A percentile compares a stretch with the other conserved stretches of the same genome.
Evolutionary conservation across 257 asterid species (phyloP).

Genomic region (Coffea canephora): DNA sequence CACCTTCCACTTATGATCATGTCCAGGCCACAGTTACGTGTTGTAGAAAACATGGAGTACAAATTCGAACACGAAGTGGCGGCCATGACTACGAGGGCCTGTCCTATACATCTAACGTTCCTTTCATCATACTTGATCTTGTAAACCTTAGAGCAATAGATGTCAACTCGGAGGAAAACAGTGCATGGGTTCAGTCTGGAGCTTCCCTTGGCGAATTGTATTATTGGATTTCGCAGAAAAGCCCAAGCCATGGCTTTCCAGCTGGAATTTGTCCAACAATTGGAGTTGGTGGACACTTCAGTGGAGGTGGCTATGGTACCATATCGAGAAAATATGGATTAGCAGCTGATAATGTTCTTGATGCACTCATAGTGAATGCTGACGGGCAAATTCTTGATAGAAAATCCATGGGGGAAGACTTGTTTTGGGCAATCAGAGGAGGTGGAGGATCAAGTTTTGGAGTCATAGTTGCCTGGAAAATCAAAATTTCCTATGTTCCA

Average conservation of each 20-base stretch:
- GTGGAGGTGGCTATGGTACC: slow-evolving; percentile 58
- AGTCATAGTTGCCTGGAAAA: slow-evolving; percentile 44
- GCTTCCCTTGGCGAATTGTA: slow-evolving; percentile 56
- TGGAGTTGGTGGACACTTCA: slow-evolving; percentile 47
- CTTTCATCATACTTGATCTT: slow-evolving; percentile 43
- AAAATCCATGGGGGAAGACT: slow-evolving; percentile 40
- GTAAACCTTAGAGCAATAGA: slow-evolving; percentile 36
- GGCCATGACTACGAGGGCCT: slow-evolving; percentile 65
- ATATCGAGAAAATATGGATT: slow-evolving; percentile 50
- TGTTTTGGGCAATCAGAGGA: slow-evolving; percentile 41
- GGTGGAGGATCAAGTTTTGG: slow-evolving; percentile 65
- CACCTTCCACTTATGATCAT: slow-evolving; percentile 31
- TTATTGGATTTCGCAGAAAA: slow-evolving; percentile 33
- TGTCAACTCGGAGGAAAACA: slow-evolving; percentile 30
- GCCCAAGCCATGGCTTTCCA: slow-evolving; percentile 36
- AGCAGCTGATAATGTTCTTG: slow-evolving; percentile 47
- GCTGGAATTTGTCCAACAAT: slow-evolving; percentile 52
- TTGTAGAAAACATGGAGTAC: slow-evolving; percentile 26
- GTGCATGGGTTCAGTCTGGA: slow-evolving; percentile 53
- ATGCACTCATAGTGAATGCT: slow-evolving; percentile 34
- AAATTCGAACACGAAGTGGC: slow-evolving; percentile 45
- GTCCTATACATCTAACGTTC: slow-evolving; percentile 31
- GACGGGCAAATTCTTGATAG: slow-evolving; percentile 34
- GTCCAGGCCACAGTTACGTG: slow-evolving; percentile 38
- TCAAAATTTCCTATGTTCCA: slow-evolving; percentile 50